Evolutionary conservation across 441 rosid species (phyloP), one percentile per base, ranked within the genome.

Genomic region (Lepidium campestre): DNA sequence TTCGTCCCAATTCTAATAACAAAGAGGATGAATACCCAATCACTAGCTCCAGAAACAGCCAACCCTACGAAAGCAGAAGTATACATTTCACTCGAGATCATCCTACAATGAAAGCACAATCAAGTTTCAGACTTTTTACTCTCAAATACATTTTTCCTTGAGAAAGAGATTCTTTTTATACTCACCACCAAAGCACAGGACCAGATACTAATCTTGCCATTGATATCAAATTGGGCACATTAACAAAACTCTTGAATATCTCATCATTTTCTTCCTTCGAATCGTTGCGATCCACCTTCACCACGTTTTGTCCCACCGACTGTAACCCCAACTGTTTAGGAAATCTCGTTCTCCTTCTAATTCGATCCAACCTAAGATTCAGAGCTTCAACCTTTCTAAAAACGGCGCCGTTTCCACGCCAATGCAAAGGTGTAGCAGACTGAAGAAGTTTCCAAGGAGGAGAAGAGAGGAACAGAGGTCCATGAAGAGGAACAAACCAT

Each of bases 391-490:
- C 95, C 23, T 74, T 86, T 70, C 79, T 72, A 56, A 84, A 71
- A 57, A 85, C 85, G 44, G 53, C 66, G 17, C 73, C 80, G 52
- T 81, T 81, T 5, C 86, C 86, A 17, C 83, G 85, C 70, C 88
- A 75, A 36, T 76, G 65, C 40, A 76, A 31, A 10, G 96, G 99
- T 11, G 89, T 84, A 10, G 99, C 81, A 25, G 93, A 83, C 49
- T 87, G 97, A 23, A 75, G 82, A 52, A 93, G 93, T 76, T 87
- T 93, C 96, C 95, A 91, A 5, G 97, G 97, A 18, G 96, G 90
- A 32, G 77, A 76, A 34, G 86, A 80, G 11, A 87, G 81, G 62
- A 87, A 89, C 17, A 87, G 91, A 57, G 97, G 97, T 31, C 90
- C 92, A 25, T 66, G 83, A 19, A 83, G 79, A 27, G 87, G 90